Evolutionary conservation across 2,329 filamentous ascomycete genomes (phyloP).

Genomic region (Fusarium austroafricanum): DNA sequence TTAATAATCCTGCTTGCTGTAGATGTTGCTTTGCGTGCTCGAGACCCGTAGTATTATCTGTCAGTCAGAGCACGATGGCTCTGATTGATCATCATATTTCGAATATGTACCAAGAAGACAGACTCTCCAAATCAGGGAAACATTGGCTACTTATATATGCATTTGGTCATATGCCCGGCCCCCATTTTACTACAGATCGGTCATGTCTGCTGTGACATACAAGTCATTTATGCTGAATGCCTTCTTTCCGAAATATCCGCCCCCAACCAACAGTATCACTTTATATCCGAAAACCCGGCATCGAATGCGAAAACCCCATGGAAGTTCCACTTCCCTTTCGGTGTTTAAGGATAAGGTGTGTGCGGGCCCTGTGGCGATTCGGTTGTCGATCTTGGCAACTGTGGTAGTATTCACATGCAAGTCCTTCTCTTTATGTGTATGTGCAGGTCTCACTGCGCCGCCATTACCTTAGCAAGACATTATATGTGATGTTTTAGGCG

Average conservation of each 20-base stretch:
- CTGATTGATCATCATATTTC: neutral
- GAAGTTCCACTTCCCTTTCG: slow-evolving; percentile 10
- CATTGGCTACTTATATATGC: neutral
- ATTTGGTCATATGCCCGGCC: neutral
- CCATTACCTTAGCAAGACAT: neutral
- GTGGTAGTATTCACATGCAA: slow-evolving; percentile 1
- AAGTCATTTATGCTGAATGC: slow-evolving; percentile 17
- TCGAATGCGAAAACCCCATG: slow-evolving; percentile 22
- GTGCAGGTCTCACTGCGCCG: neutral
- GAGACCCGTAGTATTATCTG: neutral
- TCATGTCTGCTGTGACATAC: slow-evolving; percentile 7
- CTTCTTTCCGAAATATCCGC: slow-evolving; percentile 17
- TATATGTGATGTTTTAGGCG: neutral
- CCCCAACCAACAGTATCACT: slow-evolving; percentile 7
- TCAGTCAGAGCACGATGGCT: neutral
- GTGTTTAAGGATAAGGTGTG: neutral
- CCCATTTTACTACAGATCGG: neutral
- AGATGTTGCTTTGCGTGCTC: neutral
- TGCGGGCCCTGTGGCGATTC: slow-evolving; percentile 15
- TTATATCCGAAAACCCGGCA: slow-evolving; percentile 22
- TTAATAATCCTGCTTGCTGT: neutral
- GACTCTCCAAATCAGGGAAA: neutral
- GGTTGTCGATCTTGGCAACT: neutral
- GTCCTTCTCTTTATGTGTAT: neutral
- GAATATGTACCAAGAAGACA: neutral